Evolutionary conservation across 2,329 filamentous ascomycete species (phyloP).

Genomic region (Xylaria sp.): DNA sequence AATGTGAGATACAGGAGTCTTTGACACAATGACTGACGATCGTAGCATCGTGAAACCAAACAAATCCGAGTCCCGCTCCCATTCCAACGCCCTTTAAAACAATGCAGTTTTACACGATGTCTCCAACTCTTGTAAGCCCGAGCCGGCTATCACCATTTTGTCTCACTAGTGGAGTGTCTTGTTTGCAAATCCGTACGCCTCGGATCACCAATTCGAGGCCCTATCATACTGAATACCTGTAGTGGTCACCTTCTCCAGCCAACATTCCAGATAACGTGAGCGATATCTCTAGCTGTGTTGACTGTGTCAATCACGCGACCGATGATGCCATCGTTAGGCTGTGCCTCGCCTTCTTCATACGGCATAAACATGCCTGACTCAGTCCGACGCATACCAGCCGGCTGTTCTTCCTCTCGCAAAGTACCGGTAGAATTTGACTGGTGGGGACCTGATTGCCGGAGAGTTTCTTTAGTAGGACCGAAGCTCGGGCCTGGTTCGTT

Average conservation of each 20-base stretch:
- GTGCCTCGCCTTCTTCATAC: conserved; percentile 76
- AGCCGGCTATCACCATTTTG: background rate
- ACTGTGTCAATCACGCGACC: conserved; percentile 84
- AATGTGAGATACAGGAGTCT: conserved; percentile 21
- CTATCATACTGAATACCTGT: conserved; percentile 7
- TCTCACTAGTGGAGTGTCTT: conserved; percentile 24
- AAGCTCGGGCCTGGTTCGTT: conserved; percentile 48
- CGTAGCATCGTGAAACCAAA: conserved; percentile 32
- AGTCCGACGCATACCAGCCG: conserved; percentile 77
- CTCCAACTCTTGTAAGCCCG: conserved; percentile 10
- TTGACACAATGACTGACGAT: conserved; percentile 32
- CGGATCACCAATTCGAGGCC: background rate
- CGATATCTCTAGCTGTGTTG: conserved; percentile 76
- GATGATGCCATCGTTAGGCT: conserved; percentile 71
- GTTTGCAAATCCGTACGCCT: conserved; percentile 18
- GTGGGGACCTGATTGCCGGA: conserved; percentile 51
- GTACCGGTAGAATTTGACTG: conserved; percentile 61
- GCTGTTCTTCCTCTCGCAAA: conserved; percentile 61
- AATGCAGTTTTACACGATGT: conserved; percentile 32
- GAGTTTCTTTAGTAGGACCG: conserved; percentile 32
- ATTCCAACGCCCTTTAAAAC: conserved; percentile 31
- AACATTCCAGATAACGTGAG: conserved; percentile 77
- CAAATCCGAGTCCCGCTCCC: conserved; percentile 25
- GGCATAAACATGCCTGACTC: conserved; percentile 93
- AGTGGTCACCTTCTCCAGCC: conserved; percentile 65